Evolutionary conservation across 1,284 basidiomycete genomes (phyloP).

Genomic region (Schizophyllum amplum): DNA sequence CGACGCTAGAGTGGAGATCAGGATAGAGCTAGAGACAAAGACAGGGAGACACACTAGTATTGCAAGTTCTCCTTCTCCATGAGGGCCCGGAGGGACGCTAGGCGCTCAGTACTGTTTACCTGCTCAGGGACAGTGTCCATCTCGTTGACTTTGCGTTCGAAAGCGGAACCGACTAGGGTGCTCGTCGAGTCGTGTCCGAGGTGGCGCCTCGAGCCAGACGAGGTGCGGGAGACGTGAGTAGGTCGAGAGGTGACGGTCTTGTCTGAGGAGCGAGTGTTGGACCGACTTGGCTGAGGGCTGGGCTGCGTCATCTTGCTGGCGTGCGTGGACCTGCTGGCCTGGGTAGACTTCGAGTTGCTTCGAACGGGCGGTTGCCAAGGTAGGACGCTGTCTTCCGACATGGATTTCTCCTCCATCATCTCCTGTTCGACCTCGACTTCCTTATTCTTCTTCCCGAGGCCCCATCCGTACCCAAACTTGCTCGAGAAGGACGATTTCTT

Average conservation of each 20-base stretch:
- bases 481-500: slow-evolving; percentile 22
- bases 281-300: slow-evolving; percentile 19
- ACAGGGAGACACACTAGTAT: slow-evolving; percentile 65
- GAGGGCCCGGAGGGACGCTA: slow-evolving; percentile 59
- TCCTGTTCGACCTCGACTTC: slow-evolving; percentile 31
- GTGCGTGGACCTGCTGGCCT: slow-evolving; percentile 23
- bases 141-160: slow-evolving; percentile 59
- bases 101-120: slow-evolving; percentile 50
- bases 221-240: slow-evolving; percentile 17
- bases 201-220: slow-evolving; percentile 12
- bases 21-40: slow-evolving; percentile 4
- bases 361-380: slow-evolving; percentile 33
- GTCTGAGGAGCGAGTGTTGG: slow-evolving; percentile 6
- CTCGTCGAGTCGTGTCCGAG: slow-evolving; percentile 44
- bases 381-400: slow-evolving; percentile 27
- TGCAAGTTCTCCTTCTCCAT: slow-evolving; percentile 73
- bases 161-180: slow-evolving; percentile 65
- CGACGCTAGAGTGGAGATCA: slow-evolving; percentile 33
- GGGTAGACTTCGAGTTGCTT: slow-evolving; percentile 31
- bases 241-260: slow-evolving; percentile 20
- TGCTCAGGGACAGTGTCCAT: slow-evolving; percentile 42
- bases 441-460: slow-evolving; percentile 51
- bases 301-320: slow-evolving; percentile 21
- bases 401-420: slow-evolving; percentile 24
- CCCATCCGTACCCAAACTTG: slow-evolving; percentile 65